Conservation (phyloP, 805 yeast genomes). For the Blastobotrys chiropterorum region DNA sequence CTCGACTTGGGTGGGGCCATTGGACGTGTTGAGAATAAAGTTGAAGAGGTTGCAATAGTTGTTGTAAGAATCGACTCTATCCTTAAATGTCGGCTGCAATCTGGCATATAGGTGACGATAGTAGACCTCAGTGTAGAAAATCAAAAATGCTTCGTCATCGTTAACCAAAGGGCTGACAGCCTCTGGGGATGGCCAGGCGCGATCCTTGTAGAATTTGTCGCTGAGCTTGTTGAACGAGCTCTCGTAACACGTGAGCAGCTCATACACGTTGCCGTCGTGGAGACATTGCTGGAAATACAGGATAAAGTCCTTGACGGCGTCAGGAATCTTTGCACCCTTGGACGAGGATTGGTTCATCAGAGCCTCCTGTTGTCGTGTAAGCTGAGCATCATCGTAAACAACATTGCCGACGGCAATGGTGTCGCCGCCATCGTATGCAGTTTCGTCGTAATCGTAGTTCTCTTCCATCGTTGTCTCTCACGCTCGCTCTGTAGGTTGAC, state of each 20-base stretch:
- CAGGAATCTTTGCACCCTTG: conserved; percentile 34
- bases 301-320: conserved; percentile 39
- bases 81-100: conserved; percentile 38
- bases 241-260: conserved; percentile 41
- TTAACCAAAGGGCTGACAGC: conserved; percentile 38
- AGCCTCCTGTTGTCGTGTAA: conserved; percentile 28
- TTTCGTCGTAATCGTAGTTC: conserved; percentile 15
- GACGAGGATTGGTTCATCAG: conserved; percentile 18
- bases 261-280: conserved; percentile 38
- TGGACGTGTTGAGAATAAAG: conserved; percentile 35
- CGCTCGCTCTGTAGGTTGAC: background rate
- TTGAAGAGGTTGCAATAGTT: conserved; percentile 46
- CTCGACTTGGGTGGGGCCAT: conserved; percentile 41
- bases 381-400: conserved; percentile 30
- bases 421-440: conserved; percentile 10
- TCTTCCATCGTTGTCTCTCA: conserved; percentile 13
- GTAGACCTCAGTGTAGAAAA: conserved; percentile 44
- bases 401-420: conserved; percentile 21
- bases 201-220: conserved; percentile 38
- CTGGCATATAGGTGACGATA: conserved; percentile 45
- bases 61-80: conserved; percentile 42
- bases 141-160: conserved; percentile 40
- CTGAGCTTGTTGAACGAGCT: conserved; percentile 40
- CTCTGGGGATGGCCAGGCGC: conserved; percentile 43
- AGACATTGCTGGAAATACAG: conserved; percentile 38